Conservation (phyloP, 495 filamentous ascomycete species). For the Tirmania nivea region DNA sequence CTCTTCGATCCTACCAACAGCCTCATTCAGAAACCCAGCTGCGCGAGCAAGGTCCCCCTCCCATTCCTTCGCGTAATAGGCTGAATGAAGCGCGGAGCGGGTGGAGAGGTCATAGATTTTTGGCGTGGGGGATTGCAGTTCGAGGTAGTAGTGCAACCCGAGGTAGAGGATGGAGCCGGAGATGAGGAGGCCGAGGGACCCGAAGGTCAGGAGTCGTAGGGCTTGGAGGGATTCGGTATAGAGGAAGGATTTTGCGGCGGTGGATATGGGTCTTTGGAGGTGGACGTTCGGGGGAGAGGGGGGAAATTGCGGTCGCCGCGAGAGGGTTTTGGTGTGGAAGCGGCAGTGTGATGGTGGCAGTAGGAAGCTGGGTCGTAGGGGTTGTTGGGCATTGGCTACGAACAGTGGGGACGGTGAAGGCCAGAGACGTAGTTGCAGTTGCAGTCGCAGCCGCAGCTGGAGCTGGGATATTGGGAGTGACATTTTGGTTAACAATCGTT, state of each 20-base stretch:
- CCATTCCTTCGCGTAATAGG: constrained; percentile 1
- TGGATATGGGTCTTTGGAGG: constrained; percentile 8
- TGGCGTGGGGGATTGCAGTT: constrained; percentile 4
- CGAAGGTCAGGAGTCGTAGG: constrained; percentile 4
- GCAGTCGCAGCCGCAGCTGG: too few species aligned
- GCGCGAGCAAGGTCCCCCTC: not conserved
- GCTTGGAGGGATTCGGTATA: constrained; percentile 8
- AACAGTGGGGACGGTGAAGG: too few species aligned
- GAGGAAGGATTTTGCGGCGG: constrained; percentile 10
- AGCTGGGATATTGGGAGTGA: too few species aligned
- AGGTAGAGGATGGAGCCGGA: not conserved
- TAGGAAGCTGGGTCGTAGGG: not conserved
- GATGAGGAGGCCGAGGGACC: constrained; percentile 8
- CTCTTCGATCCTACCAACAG: constrained; percentile 1
- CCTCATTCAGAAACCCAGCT: not conserved
- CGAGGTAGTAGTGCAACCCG: not conserved
- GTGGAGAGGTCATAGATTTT: not conserved
- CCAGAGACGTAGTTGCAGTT: too few species aligned
- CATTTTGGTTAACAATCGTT: too few species aligned
- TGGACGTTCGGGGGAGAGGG: not conserved
- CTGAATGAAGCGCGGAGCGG: constrained; percentile 1
- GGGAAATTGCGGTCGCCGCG: not conserved
- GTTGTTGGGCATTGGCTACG: not conserved
- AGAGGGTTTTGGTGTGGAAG: not conserved
- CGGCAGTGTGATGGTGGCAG: not conserved